phyloP scores from a whole-genome alignment of 2,329 filamentous ascomycete genomes.

The Penicillium sp. region DNA sequence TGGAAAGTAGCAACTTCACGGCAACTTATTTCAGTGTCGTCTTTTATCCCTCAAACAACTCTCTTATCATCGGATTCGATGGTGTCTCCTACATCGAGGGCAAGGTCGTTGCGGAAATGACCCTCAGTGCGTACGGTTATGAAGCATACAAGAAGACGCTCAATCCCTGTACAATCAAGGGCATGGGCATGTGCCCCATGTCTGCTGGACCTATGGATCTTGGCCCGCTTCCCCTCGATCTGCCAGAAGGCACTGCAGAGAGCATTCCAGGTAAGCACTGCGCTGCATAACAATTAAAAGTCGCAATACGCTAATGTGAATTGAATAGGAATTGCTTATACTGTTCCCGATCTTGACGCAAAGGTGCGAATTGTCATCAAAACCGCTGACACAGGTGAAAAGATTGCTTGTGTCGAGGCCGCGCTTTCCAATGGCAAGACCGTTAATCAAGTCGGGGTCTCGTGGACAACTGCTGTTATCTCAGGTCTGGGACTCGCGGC shows the following conservation, averaged over 20 bases:
- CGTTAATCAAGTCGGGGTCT: slow-evolving; percentile 81
- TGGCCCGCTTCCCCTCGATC: slow-evolving; percentile 60
- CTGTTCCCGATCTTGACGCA: slow-evolving; percentile 85
- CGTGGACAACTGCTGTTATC: slow-evolving; percentile 85
- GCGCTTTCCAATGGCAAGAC: slow-evolving; percentile 87
- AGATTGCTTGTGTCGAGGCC: slow-evolving; percentile 82
- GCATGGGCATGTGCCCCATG: slow-evolving; percentile 86
- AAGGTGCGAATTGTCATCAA: slow-evolving; percentile 79
- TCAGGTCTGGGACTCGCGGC: slow-evolving; percentile 77
- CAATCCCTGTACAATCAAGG: slow-evolving; percentile 68
- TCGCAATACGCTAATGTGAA: slow-evolving; percentile 3
- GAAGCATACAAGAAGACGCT: slow-evolving; percentile 63
- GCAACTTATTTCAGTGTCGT: slow-evolving; percentile 82
- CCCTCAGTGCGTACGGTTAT: slow-evolving; percentile 79
- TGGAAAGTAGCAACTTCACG: slow-evolving; percentile 77
- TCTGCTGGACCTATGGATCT: slow-evolving; percentile 75
- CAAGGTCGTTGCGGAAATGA: slow-evolving; percentile 72
- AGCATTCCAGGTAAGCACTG: slow-evolving; percentile 61
- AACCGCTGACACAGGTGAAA: slow-evolving; percentile 58
- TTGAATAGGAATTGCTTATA: slow-evolving; percentile 68
- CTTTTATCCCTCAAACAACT: slow-evolving; percentile 62
- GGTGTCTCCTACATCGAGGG: slow-evolving; percentile 80
- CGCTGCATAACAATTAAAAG: neutral
- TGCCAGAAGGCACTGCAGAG: slow-evolving; percentile 56
- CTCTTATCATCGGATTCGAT: slow-evolving; percentile 68